These are phyloP conservation scores for Urtica urens DNA, from an alignment of 306 rosid species.

Conservation along the genomic window DNA sequence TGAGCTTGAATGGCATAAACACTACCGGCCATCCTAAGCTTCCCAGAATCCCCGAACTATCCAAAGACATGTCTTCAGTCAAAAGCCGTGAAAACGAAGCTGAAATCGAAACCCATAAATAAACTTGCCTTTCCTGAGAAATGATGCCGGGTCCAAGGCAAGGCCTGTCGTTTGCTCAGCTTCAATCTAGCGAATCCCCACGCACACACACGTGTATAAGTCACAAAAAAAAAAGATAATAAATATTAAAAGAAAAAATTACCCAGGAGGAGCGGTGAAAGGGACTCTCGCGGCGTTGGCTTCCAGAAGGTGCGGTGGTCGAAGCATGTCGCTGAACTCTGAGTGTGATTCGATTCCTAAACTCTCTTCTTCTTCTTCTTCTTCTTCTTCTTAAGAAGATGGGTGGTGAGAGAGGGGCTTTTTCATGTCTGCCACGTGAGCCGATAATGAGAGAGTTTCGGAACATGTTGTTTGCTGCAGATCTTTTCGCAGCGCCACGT, in stretches of 20 bases:
- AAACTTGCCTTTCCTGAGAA: constrained; percentile 38
- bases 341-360: neutral
- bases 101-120: constrained; percentile 1
- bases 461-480: too few species aligned
- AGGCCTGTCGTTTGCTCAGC: constrained; percentile 28
- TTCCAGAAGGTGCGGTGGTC: constrained; percentile 33
- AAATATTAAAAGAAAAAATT: neutral
- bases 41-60: constrained; percentile 41
- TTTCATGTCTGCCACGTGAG: constrained; percentile 42
- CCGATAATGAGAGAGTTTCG: constrained; percentile 6
- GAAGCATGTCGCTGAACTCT: constrained; percentile 35
- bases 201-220: too few species aligned
- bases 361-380: too few species aligned
- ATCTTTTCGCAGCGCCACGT: too few species aligned
- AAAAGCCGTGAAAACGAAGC: constrained; percentile 1
- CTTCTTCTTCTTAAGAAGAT: neutral
- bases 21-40: constrained; percentile 21
- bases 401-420: constrained; percentile 3
- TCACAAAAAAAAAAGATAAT: neutral
- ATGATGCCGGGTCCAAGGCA: constrained; percentile 31
- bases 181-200: constrained; percentile 34
- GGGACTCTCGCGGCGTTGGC: constrained; percentile 27
- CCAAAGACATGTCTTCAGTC: constrained; percentile 28
- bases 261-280: constrained; percentile 3
- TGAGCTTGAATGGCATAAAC: constrained; percentile 40